These are phyloP conservation scores for Nicotiana attenuata DNA, from an alignment of 257 asterid genomes.

Conservation along the genomic window DNA sequence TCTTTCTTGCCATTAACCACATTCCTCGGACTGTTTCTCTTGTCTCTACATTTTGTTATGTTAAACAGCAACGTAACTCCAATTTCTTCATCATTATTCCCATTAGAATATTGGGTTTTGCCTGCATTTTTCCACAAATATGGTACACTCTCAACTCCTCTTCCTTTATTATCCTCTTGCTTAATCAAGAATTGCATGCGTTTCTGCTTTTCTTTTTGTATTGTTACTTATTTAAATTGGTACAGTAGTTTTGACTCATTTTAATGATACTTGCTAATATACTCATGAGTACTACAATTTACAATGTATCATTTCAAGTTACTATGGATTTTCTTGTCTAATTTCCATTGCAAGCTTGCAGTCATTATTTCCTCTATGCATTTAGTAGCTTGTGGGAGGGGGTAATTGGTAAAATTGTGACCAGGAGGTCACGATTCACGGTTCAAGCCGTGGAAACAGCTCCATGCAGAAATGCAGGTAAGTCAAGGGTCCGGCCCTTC, in stretches of 20 bases:
- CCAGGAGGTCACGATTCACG: too few species aligned
- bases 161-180: neutral
- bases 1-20: neutral
- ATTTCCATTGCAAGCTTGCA: too few species aligned
- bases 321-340: neutral
- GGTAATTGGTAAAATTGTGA: too few species aligned
- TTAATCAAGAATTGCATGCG: neutral
- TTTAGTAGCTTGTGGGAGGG: too few species aligned
- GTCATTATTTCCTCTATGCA: too few species aligned
- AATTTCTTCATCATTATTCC: neutral
- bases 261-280: neutral
- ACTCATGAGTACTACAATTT: neutral
- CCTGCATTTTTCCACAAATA: neutral
- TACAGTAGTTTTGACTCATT: neutral
- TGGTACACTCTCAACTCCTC: neutral
- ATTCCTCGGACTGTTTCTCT: neutral
- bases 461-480: too few species aligned
- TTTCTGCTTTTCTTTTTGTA: neutral
- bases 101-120: neutral
- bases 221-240: neutral
- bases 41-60: neutral
- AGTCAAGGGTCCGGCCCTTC: too few species aligned
- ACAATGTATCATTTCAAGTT: neutral
- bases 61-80: too few species aligned
- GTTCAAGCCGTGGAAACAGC: too few species aligned